Evolutionary conservation across 345 rosid species (phyloP).

Genomic region (Eucalyptus rudis): DNA sequence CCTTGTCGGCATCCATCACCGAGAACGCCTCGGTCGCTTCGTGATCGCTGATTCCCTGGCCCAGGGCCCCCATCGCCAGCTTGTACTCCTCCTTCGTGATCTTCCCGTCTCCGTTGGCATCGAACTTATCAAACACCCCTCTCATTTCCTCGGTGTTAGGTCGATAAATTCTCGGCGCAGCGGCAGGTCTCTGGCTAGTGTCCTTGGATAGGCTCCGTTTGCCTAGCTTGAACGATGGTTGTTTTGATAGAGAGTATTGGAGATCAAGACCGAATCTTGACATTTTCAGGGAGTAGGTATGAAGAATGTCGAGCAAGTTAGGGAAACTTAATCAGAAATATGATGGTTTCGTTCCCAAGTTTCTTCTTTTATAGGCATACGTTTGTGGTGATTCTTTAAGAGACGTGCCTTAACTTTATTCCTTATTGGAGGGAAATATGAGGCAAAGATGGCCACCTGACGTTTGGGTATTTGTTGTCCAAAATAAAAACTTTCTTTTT

Average conservation of each 20-base stretch:
- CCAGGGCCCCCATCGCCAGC: conserved; percentile 20
- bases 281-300: too few species aligned
- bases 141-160: conserved; percentile 33
- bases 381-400: not conserved
- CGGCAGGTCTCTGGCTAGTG: not conserved
- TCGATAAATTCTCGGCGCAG: not conserved
- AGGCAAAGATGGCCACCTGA: not conserved
- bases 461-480: not conserved
- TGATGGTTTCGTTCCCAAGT: not conserved
- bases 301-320: too few species aligned
- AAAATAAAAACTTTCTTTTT: not conserved
- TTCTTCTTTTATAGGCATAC: not conserved
- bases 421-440: not conserved
- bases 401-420: not conserved
- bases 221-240: not conserved
- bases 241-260: too few species aligned
- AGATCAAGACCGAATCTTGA: too few species aligned
- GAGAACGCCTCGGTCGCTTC: conserved; percentile 20
- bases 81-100: conserved; percentile 35
- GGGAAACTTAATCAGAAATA: not conserved
- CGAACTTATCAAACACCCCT: conserved; percentile 37
- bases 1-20: conserved; percentile 32
- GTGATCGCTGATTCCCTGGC: conserved; percentile 9
- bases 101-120: conserved; percentile 43
- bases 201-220: not conserved